Percentiles rank a stretch among this genome's conserved stretches.
Evolutionary conservation across 768 basidiomycete species (phyloP).

Genomic region (Strobilomyces confusus): DNA sequence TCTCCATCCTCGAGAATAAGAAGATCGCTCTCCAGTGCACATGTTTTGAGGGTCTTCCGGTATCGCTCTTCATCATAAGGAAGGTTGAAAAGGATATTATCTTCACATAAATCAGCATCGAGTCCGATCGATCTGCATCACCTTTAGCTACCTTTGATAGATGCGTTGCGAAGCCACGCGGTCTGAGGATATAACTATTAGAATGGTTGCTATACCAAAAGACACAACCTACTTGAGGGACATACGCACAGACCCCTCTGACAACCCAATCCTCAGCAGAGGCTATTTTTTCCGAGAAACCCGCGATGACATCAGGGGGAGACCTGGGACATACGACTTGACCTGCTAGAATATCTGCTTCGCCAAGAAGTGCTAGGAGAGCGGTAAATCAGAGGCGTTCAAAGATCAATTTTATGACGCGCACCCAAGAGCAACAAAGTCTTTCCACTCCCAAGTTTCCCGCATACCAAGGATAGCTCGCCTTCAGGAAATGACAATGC

Average conservation of each 20-base stretch:
- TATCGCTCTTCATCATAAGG: constrained; percentile 75
- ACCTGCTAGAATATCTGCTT: constrained; percentile 56
- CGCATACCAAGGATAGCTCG: constrained; percentile 79
- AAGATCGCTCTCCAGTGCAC: constrained; percentile 70
- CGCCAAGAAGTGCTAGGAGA: constrained; percentile 64
- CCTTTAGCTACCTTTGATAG: constrained; percentile 30
- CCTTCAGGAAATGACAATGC: constrained; percentile 74
- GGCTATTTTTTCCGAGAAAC: constrained; percentile 42
- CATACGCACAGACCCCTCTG: constrained; percentile 77
- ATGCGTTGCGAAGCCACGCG: constrained; percentile 73
- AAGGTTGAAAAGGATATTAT: constrained; percentile 78
- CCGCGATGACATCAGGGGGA: constrained; percentile 72
- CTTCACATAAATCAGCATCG: constrained; percentile 27
- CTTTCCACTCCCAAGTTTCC: constrained; percentile 88
- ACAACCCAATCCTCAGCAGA: constrained; percentile 71
- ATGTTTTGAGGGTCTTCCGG: constrained; percentile 70
- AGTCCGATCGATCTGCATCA: constrained; percentile 34
- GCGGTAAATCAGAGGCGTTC: constrained; percentile 7
- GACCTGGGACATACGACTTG: constrained; percentile 82
- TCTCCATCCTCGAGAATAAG: constrained; percentile 86
- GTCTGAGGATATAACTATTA: constrained; percentile 29
- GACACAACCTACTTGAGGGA: constrained; percentile 56
- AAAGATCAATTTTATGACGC: not conserved
- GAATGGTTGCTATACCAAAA: constrained; percentile 1
- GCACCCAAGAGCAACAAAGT: constrained; percentile 72